Evolutionary conservation across 2,329 filamentous ascomycete species (phyloP).

Genomic region (Phaeosphaeria sp.): DNA sequence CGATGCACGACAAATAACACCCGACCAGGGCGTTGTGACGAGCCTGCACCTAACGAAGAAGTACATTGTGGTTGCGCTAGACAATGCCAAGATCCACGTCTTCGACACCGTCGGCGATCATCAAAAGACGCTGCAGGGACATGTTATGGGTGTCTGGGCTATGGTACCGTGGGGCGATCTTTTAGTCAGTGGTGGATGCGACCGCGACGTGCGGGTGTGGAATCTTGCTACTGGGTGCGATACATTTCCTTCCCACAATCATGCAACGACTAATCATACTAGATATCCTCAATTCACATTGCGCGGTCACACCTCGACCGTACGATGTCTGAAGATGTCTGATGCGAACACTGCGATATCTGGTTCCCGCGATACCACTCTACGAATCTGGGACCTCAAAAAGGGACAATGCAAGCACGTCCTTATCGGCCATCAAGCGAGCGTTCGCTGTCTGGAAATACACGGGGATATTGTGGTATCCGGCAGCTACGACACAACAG

Average conservation of each 20-base stretch:
- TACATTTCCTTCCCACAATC: background rate
- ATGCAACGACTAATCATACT: slow-evolving; percentile 12
- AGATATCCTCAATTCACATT: slow-evolving; percentile 62
- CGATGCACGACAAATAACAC: slow-evolving; percentile 86
- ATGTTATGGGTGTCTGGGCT: slow-evolving; percentile 99
- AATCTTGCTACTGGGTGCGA: slow-evolving; percentile 88
- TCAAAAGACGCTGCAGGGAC: slow-evolving; percentile 87
- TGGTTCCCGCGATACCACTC: slow-evolving; percentile 90
- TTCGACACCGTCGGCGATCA: slow-evolving; percentile 91
- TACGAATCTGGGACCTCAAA: slow-evolving; percentile 92
- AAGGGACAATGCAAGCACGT: slow-evolving; percentile 90
- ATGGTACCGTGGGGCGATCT: slow-evolving; percentile 99
- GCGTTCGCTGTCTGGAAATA: slow-evolving; percentile 92
- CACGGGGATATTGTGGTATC: slow-evolving; percentile 97
- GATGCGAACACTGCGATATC: slow-evolving; percentile 94
- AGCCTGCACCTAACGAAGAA: slow-evolving; percentile 92
- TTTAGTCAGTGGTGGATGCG: slow-evolving; percentile 93
- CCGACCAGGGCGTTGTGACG: slow-evolving; percentile 95
- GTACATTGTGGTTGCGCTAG: slow-evolving; percentile 95
- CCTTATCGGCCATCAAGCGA: slow-evolving; percentile 92
- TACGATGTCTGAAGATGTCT: slow-evolving; percentile 97
- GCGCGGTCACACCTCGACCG: slow-evolving; percentile 94
- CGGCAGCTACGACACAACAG: slow-evolving; percentile 96
- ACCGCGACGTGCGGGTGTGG: slow-evolving; percentile 96
- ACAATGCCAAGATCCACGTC: slow-evolving; percentile 98